Base-by-base conservation (phyloP, 2,329 filamentous ascomycete genomes). In the Coniochaeta sp. region DNA sequence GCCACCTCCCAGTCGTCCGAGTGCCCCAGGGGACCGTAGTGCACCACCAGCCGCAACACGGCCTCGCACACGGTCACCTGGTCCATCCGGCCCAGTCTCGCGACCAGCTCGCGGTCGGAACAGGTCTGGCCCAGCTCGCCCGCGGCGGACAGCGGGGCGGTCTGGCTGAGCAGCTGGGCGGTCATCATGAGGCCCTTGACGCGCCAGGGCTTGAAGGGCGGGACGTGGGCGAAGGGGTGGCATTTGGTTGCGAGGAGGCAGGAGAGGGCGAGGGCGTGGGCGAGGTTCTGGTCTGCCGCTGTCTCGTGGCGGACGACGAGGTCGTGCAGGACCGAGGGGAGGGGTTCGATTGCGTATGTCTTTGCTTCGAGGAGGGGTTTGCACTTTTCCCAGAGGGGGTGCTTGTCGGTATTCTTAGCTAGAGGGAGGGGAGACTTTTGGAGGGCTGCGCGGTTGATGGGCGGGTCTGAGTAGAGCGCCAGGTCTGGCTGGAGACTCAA, bases 11-110 rank as follows among this genome's bases (percentile, higher is more conserved):
- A 84, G 7, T 77, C 76, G 7, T 74, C 70, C 6, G 74, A 74
- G 62, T 80, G 76, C 5, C 73, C 77, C 31, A 69, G 64, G 0
- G 76, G 75, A 1, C 72, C 76, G 54, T 77, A 74, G 33, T 74
- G 70, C 22, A 78, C 63, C 14, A 81, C 73, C 65, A 86, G 74
- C 40, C 77, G 71, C 59, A 85, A 71, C 16, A 86, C 67, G 59
- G 79, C 78, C 64, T 86, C 81, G 62, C 79, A 81, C 57, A 84
- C 70, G 11, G 78, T 80, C 3, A 82, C 75, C 62, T 81, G 81
- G 60, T 85, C 82, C 11, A 81, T 76, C 17, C 75, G 73, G 4
- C 69, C 67, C 19, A 84, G 65, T 9, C 63, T 64, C 1, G 64
- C 64, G 16, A 69, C 60, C 1, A 72, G 62, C 50, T 66, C 66